phyloP scores from a whole-genome alignment of 176 grass and related monocot genomes.

The Poa annua region DNA sequence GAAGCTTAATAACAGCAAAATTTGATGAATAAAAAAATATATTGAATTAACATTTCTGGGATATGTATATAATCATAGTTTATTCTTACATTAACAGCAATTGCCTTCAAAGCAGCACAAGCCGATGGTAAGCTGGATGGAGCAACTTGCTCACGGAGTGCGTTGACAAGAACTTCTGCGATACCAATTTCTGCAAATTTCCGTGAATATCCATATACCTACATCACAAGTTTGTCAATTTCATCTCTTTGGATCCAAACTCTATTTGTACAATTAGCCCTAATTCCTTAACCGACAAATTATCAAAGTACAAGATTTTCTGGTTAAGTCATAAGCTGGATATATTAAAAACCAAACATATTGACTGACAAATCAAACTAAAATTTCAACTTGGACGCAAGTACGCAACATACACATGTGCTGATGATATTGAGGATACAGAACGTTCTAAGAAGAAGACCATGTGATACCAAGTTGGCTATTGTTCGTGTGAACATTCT shows the following conservation, averaged over 20 bases:
- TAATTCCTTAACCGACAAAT: not conserved
- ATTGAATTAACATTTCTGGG: not conserved
- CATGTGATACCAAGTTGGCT: not conserved
- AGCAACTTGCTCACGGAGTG: slow-evolving; percentile 61
- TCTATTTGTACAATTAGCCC: not conserved
- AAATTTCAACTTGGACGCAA: slow-evolving; percentile 4
- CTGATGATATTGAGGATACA: slow-evolving; percentile 21
- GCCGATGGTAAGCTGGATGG: slow-evolving; percentile 72
- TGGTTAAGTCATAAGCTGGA: not conserved
- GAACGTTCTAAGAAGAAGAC: not conserved
- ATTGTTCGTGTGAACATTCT: slow-evolving; percentile 15
- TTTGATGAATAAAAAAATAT: not conserved
- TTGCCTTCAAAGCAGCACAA: slow-evolving; percentile 87
- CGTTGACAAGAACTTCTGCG: slow-evolving; percentile 71
- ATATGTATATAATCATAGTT: not conserved
- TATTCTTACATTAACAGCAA: slow-evolving; percentile 92
- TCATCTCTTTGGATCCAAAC: slow-evolving; percentile 17
- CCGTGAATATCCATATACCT: slow-evolving; percentile 96
- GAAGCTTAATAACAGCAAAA: not conserved
- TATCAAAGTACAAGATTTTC: not conserved
- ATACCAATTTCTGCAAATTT: slow-evolving; percentile 91
- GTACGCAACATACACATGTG: slow-evolving; percentile 22
- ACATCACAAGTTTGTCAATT: slow-evolving; percentile 4
- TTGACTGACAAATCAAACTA: not conserved
- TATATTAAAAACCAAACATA: not conserved